Conservation (phyloP, 1,139 yeast genomes). For the Yamadazyma diddensiae region DNA sequence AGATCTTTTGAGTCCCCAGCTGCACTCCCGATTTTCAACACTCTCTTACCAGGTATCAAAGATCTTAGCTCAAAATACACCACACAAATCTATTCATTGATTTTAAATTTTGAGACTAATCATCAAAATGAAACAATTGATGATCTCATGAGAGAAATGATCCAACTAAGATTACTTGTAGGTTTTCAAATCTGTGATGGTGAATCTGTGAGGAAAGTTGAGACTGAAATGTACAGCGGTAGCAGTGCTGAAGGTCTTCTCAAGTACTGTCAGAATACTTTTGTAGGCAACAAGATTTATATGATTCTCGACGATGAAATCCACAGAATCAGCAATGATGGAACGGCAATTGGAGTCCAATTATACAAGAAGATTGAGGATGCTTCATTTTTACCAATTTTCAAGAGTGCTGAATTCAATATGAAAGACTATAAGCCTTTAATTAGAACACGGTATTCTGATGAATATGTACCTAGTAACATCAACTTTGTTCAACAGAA, state of each 20-base stretch:
- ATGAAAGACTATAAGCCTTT: conserved; percentile 44
- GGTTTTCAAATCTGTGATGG: conserved; percentile 93
- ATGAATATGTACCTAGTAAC: conserved; percentile 55
- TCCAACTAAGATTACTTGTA: conserved; percentile 71
- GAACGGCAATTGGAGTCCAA: conserved; percentile 73
- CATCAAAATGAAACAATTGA: conserved; percentile 52
- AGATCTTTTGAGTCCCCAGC: conserved; percentile 91
- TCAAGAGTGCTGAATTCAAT: conserved; percentile 22
- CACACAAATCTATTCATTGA: conserved; percentile 62
- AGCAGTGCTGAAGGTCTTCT: conserved; percentile 48
- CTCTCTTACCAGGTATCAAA: conserved; percentile 65
- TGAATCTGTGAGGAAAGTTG: conserved; percentile 60
- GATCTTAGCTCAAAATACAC: conserved; percentile 66
- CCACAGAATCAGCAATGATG: conserved; percentile 75
- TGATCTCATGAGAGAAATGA: conserved; percentile 81
- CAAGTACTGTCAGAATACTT: conserved; percentile 40
- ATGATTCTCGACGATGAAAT: conserved; percentile 79
- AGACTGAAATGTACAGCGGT: conserved; percentile 57
- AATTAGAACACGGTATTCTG: conserved; percentile 78
- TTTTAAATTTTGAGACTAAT: conserved; percentile 52
- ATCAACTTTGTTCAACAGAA: conserved; percentile 54
- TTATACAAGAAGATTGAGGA: conserved; percentile 45
- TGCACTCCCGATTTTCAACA: conserved; percentile 77
- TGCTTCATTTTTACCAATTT: conserved; percentile 10
- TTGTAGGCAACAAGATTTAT: conserved; percentile 61